phyloP scores from a whole-genome alignment of 306 rosid species.

The Lithocarpus polystachyus region DNA sequence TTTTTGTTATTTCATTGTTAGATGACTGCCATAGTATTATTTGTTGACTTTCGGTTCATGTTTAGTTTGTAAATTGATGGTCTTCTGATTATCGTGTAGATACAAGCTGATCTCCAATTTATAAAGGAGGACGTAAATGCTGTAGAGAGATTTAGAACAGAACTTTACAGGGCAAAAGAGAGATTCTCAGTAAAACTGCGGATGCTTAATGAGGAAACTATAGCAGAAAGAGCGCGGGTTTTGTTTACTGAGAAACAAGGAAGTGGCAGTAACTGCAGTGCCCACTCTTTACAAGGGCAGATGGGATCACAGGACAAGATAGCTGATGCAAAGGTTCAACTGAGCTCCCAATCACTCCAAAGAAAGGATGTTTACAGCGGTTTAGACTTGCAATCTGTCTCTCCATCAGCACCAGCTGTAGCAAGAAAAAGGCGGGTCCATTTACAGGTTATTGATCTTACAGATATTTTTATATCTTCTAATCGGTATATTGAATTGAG shows the following conservation, averaged over 20 bases:
- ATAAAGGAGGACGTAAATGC: slow-evolving; percentile 80
- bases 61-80: slow-evolving; percentile 8
- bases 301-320: slow-evolving; percentile 58
- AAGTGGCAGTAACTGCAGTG: slow-evolving; percentile 49
- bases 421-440: slow-evolving; percentile 84
- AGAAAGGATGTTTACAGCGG: slow-evolving; percentile 65
- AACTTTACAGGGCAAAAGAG: slow-evolving; percentile 66
- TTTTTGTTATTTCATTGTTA: neutral
- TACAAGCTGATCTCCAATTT: slow-evolving; percentile 83
- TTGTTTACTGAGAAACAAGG: slow-evolving; percentile 52
- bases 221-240: slow-evolving; percentile 63
- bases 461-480: slow-evolving; percentile 1
- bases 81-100: slow-evolving; percentile 40
- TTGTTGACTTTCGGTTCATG: neutral
- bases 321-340: slow-evolving; percentile 58
- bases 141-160: slow-evolving; percentile 85
- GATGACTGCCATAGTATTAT: neutral
- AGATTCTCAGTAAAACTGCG: slow-evolving; percentile 45
- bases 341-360: slow-evolving; percentile 47
- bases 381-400: slow-evolving; percentile 56
- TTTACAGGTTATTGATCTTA: slow-evolving; percentile 56
- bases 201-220: slow-evolving; percentile 54
- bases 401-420: slow-evolving; percentile 63
- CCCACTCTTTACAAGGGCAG: slow-evolving; percentile 55
- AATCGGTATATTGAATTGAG: neutral